Evolutionary conservation across 2,329 filamentous ascomycete species (phyloP).

Genomic region (Colletotrichum sp.): DNA sequence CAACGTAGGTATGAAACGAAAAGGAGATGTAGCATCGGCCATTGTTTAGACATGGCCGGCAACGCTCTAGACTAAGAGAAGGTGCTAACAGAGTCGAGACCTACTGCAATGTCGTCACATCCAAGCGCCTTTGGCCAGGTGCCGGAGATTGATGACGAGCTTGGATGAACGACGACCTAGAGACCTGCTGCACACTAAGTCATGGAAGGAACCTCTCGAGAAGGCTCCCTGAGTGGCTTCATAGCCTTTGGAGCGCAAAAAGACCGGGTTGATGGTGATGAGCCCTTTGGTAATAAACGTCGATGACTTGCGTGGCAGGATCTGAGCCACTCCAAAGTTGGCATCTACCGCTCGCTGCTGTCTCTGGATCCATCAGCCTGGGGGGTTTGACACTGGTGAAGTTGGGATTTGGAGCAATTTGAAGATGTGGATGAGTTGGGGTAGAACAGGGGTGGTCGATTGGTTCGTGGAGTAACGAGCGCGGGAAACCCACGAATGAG

Average conservation of each 20-base stretch:
- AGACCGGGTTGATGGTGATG: neutral
- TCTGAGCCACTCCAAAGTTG: neutral
- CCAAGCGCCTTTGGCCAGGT: neutral
- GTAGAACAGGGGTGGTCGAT: constrained; percentile 16
- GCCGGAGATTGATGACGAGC: neutral
- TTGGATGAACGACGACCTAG: neutral
- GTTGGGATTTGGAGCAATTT: neutral
- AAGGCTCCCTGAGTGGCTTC: neutral
- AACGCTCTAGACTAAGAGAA: neutral
- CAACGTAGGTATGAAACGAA: neutral
- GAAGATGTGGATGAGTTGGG: constrained; percentile 18
- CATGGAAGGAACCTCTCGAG: neutral
- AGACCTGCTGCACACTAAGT: neutral
- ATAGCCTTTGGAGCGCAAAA: neutral
- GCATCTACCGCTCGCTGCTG: neutral
- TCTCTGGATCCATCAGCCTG: neutral
- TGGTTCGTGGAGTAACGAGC: constrained; percentile 10
- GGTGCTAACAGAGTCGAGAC: neutral
- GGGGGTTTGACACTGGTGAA: neutral
- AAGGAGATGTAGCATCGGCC: neutral
- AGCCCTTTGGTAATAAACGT: neutral
- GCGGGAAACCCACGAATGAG: constrained; percentile 14
- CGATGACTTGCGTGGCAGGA: neutral
- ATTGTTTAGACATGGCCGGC: neutral
- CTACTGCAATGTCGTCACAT: neutral